Evolutionary conservation across 805 yeast genomes (phyloP).

Genomic region (Sugiyamaella boreocaroliniensis): DNA sequence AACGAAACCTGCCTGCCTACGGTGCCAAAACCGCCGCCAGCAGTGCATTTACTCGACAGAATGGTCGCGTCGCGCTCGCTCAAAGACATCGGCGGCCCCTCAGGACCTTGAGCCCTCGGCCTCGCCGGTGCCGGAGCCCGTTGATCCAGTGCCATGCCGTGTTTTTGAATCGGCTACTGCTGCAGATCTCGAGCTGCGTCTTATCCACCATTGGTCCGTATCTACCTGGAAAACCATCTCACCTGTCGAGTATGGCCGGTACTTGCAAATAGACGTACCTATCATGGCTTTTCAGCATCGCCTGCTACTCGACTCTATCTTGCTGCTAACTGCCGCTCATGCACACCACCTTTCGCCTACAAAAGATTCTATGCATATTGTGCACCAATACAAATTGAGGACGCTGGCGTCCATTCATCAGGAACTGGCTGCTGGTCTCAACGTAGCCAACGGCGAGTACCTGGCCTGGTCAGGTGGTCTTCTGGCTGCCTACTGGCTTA

Average conservation of each 20-base stretch:
- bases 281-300: slow-evolving; percentile 2
- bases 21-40: slow-evolving; percentile 33
- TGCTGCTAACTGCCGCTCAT: slow-evolving; percentile 6
- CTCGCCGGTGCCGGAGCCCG: neutral
- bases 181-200: neutral
- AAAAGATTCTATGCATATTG: neutral
- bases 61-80: slow-evolving; percentile 2
- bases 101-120: neutral
- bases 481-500: slow-evolving; percentile 5
- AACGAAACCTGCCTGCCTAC: slow-evolving; percentile 49
- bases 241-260: neutral
- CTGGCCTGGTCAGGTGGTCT: slow-evolving; percentile 7
- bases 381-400: slow-evolving; percentile 3
- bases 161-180: neutral
- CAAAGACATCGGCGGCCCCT: neutral
- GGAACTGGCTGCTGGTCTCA: neutral
- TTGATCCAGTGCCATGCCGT: neutral
- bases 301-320: slow-evolving; percentile 2
- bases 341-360: neutral
- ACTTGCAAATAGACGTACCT: slow-evolving; percentile 1
- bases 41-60: slow-evolving; percentile 1
- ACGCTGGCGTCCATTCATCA: slow-evolving; percentile 4
- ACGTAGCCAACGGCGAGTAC: neutral
- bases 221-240: slow-evolving; percentile 4
- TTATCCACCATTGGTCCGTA: slow-evolving; percentile 5